Base-by-base conservation (phyloP, 2,329 filamentous ascomycete species). In the Pyrenochaeta sp. region DNA sequence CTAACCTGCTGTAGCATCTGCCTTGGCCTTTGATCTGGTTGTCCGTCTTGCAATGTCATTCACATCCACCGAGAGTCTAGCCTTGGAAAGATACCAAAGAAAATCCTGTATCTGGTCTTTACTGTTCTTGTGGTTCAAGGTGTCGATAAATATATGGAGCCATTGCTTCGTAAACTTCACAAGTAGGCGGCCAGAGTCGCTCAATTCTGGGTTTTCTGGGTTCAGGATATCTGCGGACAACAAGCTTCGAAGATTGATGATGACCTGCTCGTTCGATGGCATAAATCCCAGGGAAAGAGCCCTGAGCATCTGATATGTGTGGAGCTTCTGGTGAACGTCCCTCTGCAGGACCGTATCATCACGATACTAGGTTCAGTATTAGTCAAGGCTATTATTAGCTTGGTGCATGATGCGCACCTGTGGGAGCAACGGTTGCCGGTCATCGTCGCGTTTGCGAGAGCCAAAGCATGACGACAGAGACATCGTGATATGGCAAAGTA, bases 101-200 rank as follows among this genome's bases (percentile, higher is more conserved):
- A 97, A 91, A 69, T 97, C 92, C 76, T 98, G 94, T 19, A 98
- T 86, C 75, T 97, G 90, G 77, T 98, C 92, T 15, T 86, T 78
- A 60, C 83, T 81, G 76, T 97, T 97, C 81, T 97, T 98, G 77
- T 93, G 84, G 54, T 87, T 83, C 45, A 97, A 75, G 5, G 97
- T 79, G n/a, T 92, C 87, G 68, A 96, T 94, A 74, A 97, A 88
- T 56, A 93, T 85, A 56, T 88, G 85, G 7, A 97, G 81, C 86
- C 88, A 94, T 66, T 90, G 83, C 73, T 90, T 91, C 48, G 84
- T 83, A 71, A 90, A 90, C 59, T 89, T 89, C 51, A 91, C 82
- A 25, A 98, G 82, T 47, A 89, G 85, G 8, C 89, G 86, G 25
- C 93, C 93, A 8, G 91, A 91, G 36, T 89, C 85, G 69, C 92